Percentiles rank a stretch among this genome's conserved stretches.
Evolutionary conservation across 176 grass and related monocot genomes (phyloP).

Genomic region (Oryza longistaminata): DNA sequence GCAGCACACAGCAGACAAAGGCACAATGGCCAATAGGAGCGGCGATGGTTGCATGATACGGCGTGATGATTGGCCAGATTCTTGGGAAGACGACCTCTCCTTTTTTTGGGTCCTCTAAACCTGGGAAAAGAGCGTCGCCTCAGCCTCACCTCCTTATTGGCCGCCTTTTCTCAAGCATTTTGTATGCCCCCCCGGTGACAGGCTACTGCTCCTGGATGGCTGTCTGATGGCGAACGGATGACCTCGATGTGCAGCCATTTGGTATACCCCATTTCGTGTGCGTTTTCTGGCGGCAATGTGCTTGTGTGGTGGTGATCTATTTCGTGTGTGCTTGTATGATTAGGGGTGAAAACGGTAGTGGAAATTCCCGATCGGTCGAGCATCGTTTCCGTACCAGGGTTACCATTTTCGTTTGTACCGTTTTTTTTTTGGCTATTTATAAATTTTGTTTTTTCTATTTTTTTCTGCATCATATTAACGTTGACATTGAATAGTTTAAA

Average conservation of each 20-base stretch:
- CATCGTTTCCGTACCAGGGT: no score
- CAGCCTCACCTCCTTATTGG: background rate
- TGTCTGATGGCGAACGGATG: conserved; percentile 37
- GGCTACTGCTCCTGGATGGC: conserved; percentile 10
- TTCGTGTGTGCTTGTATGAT: no score
- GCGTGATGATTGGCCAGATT: conserved; percentile 2
- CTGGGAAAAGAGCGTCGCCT: background rate
- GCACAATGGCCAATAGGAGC: background rate
- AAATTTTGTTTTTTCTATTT: no score
- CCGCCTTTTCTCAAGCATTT: conserved; percentile 3
- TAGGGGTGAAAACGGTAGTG: no score
- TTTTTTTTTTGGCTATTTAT: no score
- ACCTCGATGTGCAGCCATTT: conserved; percentile 14
- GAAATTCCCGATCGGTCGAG: no score
- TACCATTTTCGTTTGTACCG: no score
- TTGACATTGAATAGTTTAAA: no score
- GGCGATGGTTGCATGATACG: background rate
- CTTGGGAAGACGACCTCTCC: background rate
- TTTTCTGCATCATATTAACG: no score
- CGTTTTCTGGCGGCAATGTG: conserved; percentile 5
- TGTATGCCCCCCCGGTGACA: conserved; percentile 32
- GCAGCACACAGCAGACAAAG: background rate
- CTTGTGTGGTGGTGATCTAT: conserved; percentile 15
- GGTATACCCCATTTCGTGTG: background rate
- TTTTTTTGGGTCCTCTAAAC: background rate